Evolutionary conservation across 495 filamentous ascomycete species (phyloP).

Genomic region (Aspergillus avenaceus): DNA sequence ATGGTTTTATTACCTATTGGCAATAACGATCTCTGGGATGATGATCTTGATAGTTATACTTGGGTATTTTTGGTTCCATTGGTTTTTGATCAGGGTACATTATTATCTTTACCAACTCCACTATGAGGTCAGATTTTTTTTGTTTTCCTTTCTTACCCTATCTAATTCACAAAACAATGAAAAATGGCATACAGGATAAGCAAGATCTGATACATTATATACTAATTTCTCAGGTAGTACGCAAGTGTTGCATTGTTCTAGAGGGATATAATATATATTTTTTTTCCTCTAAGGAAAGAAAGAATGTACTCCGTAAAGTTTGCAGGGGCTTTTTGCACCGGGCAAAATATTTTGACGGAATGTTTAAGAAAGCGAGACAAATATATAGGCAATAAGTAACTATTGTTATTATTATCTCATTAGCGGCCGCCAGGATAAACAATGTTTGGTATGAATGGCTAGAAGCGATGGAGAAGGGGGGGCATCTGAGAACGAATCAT

Average conservation of each 20-base stretch:
- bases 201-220: background rate
- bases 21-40: background rate
- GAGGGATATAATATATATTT: too few species aligned
- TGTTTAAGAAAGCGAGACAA: too few species aligned
- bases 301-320: too few species aligned
- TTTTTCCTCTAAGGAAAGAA: too few species aligned
- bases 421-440: background rate
- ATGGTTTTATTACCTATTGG: background rate
- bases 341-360: too few species aligned
- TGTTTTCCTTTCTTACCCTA: background rate
- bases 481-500: slow-evolving; percentile 6
- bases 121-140: background rate
- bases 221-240: background rate
- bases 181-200: too few species aligned
- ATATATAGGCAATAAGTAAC: too few species aligned
- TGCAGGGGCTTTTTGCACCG: too few species aligned
- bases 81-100: background rate
- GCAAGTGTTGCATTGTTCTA: background rate
- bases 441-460: slow-evolving; percentile 3
- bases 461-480: background rate
- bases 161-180: too few species aligned
- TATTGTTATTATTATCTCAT: background rate
- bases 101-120: background rate
- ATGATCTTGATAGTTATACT: background rate
- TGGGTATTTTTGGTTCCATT: background rate